Conservation (phyloP, 1,284 basidiomycete species). For the Grifola frondosa region DNA sequence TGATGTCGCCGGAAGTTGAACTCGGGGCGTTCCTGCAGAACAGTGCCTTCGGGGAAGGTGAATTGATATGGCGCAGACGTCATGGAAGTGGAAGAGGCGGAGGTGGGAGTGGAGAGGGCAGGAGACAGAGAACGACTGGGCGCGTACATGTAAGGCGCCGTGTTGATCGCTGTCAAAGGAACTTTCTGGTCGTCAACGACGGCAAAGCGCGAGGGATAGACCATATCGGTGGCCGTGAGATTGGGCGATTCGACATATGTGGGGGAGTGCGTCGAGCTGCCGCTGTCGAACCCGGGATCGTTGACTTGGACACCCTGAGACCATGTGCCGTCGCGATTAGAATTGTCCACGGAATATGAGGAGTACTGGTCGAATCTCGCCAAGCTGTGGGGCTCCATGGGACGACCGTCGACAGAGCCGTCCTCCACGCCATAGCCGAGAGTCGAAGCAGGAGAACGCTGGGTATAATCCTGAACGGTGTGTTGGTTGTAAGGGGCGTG, state of each 20-base stretch:
- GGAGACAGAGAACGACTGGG: slow-evolving; percentile 74
- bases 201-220: slow-evolving; percentile 51
- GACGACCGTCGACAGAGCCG: slow-evolving; percentile 36
- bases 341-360: slow-evolving; percentile 46
- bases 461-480: slow-evolving; percentile 39
- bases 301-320: slow-evolving; percentile 42
- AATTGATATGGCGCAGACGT: slow-evolving; percentile 66
- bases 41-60: slow-evolving; percentile 50
- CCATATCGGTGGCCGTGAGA: slow-evolving; percentile 55
- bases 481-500: slow-evolving; percentile 41
- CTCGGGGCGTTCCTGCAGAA: slow-evolving; percentile 56
- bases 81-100: slow-evolving; percentile 58
- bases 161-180: slow-evolving; percentile 51
- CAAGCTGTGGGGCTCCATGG: slow-evolving; percentile 41
- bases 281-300: slow-evolving; percentile 43
- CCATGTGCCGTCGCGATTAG: slow-evolving; percentile 56
- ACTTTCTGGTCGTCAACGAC: slow-evolving; percentile 62
- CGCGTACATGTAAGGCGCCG: slow-evolving; percentile 62
- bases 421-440: slow-evolving; percentile 44
- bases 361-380: slow-evolving; percentile 56
- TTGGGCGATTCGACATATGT: slow-evolving; percentile 57
- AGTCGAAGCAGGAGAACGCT: slow-evolving; percentile 48
- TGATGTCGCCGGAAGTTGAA: slow-evolving; percentile 65
- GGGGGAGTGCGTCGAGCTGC: slow-evolving; percentile 53
- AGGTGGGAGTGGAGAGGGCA: slow-evolving; percentile 61